Percentiles rank a stretch among this genome's conserved stretches.
These are phyloP conservation scores for Suhomyces ambrosiae DNA, from an alignment of 1,139 yeast genomes.

Conservation along the genomic window DNA sequence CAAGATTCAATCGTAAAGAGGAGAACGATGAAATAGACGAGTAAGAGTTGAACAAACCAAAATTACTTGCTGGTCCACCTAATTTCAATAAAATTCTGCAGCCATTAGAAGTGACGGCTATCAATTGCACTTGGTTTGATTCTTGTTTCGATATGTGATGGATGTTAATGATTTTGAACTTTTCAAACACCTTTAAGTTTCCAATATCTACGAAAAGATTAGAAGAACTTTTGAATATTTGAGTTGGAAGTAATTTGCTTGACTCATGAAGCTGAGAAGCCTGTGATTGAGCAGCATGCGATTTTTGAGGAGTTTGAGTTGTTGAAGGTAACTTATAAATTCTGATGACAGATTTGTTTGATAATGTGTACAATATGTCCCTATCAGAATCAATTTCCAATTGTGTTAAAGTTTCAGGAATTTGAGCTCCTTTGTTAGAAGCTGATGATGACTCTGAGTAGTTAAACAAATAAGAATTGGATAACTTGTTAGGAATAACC, in stretches of 20 bases:
- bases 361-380: conserved; percentile 75
- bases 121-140: conserved; percentile 69
- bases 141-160: conserved; percentile 64
- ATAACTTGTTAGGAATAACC: conserved; percentile 54
- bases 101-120: conserved; percentile 87
- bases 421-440: conserved; percentile 16
- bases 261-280: conserved; percentile 38
- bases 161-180: conserved; percentile 61
- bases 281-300: conserved; percentile 17
- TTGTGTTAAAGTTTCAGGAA: conserved; percentile 63
- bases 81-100: conserved; percentile 71
- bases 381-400: conserved; percentile 77
- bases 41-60: conserved; percentile 32
- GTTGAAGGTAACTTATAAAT: conserved; percentile 57
- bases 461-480: conserved; percentile 47
- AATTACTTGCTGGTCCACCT: conserved; percentile 32
- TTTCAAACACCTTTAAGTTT: conserved; percentile 45
- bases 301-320: conserved; percentile 21
- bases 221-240: conserved; percentile 59
- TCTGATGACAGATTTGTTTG: conserved; percentile 80
- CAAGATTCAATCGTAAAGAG: conserved; percentile 37
- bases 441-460: conserved; percentile 22
- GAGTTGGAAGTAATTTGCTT: conserved; percentile 48
- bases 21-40: conserved; percentile 11
- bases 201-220: conserved; percentile 51